phyloP scores from a whole-genome alignment of 768 basidiomycete genomes.

The Clathrus columnatus region DNA sequence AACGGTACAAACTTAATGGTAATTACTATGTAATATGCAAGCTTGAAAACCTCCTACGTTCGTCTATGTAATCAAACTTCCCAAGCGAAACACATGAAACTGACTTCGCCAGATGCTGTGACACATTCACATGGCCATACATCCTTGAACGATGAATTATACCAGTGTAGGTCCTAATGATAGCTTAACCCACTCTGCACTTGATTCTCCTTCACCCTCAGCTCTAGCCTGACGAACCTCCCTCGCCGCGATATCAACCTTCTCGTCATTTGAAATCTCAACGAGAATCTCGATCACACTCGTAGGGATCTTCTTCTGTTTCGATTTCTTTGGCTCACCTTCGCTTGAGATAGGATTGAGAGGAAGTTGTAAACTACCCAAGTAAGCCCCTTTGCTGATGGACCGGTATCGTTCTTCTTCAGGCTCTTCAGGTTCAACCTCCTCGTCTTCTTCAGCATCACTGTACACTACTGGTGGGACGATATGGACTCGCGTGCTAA shows the following conservation, averaged over 20 bases:
- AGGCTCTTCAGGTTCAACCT: conserved; percentile 12
- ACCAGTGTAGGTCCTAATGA: not conserved
- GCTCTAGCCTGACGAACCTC: not conserved
- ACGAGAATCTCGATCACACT: not conserved
- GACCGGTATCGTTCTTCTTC: not conserved
- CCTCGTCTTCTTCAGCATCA: conserved; percentile 16
- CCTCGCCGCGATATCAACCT: not conserved
- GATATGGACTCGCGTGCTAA: conserved; percentile 7
- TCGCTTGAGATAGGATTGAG: not conserved
- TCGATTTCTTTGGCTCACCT: not conserved
- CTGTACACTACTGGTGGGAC: conserved; percentile 10
- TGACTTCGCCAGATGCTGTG: too few species aligned
- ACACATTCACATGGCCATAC: too few species aligned
- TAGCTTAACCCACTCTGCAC: not conserved
- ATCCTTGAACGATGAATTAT: too few species aligned
- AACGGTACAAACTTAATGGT: too few species aligned
- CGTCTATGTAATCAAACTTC: too few species aligned
- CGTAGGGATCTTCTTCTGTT: not conserved
- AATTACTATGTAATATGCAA: too few species aligned
- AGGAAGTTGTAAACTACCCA: not conserved
- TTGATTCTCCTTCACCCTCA: not conserved
- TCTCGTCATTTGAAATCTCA: not conserved
- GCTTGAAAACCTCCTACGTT: too few species aligned
- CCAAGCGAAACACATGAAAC: too few species aligned
- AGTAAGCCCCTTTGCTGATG: not conserved